Percentiles rank a stretch among this genome's conserved stretches.
Evolutionary conservation across 2,329 filamentous ascomycete genomes (phyloP).

Genomic region (Pleomassaria siparia): DNA sequence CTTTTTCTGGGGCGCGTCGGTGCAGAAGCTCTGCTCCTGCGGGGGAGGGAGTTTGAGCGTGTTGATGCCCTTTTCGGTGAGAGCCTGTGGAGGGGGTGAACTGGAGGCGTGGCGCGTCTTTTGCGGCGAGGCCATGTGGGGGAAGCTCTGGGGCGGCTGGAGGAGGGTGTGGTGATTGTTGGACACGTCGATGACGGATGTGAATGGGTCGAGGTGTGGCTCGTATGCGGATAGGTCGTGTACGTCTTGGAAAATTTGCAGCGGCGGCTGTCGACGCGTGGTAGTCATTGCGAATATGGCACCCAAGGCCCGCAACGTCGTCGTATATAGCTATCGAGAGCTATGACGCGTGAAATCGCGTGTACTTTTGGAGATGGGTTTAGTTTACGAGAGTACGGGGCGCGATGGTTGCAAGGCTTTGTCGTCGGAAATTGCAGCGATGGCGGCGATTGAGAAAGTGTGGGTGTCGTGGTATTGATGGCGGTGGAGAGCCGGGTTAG

Average conservation of each 20-base stretch:
- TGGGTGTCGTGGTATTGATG: no score
- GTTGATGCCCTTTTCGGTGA: slow-evolving; percentile 66
- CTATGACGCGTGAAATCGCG: slow-evolving; percentile 47
- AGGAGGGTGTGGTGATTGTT: slow-evolving; percentile 66
- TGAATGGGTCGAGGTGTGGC: slow-evolving; percentile 52
- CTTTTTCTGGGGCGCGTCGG: slow-evolving; percentile 72
- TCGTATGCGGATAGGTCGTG: slow-evolving; percentile 51
- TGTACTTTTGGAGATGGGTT: slow-evolving; percentile 29
- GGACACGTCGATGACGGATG: slow-evolving; percentile 48
- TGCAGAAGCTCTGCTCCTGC: slow-evolving; percentile 54
- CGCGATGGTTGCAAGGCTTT: slow-evolving; percentile 26
- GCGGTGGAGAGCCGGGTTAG: no score
- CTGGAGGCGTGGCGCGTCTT: slow-evolving; percentile 63
- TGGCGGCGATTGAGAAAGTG: no score
- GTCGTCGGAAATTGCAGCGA: slow-evolving; percentile 39
- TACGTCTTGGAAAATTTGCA: slow-evolving; percentile 61
- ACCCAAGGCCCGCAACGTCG: slow-evolving; percentile 26
- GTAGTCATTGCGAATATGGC: slow-evolving; percentile 49
- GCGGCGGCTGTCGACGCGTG: slow-evolving; percentile 57
- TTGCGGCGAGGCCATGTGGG: slow-evolving; percentile 66
- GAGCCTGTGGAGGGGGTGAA: slow-evolving; percentile 60
- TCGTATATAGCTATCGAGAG: slow-evolving; percentile 32
- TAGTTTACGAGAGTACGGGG: slow-evolving; percentile 16
- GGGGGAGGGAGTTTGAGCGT: slow-evolving; percentile 69
- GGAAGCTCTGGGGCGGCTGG: slow-evolving; percentile 58